Conservation (phyloP, 2,329 filamentous ascomycete genomes). For the Fusarium nurragi region DNA sequence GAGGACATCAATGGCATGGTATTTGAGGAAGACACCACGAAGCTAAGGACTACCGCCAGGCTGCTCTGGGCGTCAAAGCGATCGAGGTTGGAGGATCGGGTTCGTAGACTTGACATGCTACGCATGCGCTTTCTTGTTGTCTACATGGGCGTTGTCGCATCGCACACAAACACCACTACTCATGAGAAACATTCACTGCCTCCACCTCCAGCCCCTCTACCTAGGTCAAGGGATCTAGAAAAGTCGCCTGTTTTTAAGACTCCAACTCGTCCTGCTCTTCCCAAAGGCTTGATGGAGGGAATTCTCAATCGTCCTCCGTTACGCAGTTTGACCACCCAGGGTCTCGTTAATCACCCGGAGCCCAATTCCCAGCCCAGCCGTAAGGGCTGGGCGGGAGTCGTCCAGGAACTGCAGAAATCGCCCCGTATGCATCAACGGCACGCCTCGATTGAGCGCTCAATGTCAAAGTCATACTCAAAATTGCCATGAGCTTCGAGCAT, state of each 20-base stretch:
- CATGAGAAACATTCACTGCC: slow-evolving; percentile 47
- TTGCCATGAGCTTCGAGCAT: slow-evolving; percentile 41
- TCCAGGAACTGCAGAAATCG: slow-evolving; percentile 69
- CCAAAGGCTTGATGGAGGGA: slow-evolving; percentile 56
- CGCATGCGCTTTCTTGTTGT: slow-evolving; percentile 72
- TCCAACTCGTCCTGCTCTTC: slow-evolving; percentile 49
- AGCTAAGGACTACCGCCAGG: slow-evolving; percentile 59
- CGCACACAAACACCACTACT: slow-evolving; percentile 40
- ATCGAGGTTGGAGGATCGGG: slow-evolving; percentile 63
- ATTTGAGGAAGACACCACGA: slow-evolving; percentile 55
- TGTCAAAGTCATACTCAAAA: slow-evolving; percentile 52
- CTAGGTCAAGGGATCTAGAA: slow-evolving; percentile 49
- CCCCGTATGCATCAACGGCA: slow-evolving; percentile 69
- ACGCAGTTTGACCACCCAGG: slow-evolving; percentile 63
- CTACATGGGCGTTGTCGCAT: slow-evolving; percentile 68
- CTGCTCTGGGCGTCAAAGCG: slow-evolving; percentile 68
- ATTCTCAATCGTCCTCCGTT: slow-evolving; percentile 59
- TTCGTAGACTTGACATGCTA: slow-evolving; percentile 68
- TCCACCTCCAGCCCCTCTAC: slow-evolving; percentile 42
- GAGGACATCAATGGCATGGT: slow-evolving; percentile 66
- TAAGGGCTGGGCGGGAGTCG: slow-evolving; percentile 69
- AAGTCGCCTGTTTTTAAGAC: slow-evolving; percentile 47
- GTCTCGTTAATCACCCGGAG: slow-evolving; percentile 61
- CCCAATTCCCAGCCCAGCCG: slow-evolving; percentile 55
- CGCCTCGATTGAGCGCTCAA: slow-evolving; percentile 69